phyloP scores from a whole-genome alignment of 1,284 basidiomycete species.

The Fomitopsis betulina region DNA sequence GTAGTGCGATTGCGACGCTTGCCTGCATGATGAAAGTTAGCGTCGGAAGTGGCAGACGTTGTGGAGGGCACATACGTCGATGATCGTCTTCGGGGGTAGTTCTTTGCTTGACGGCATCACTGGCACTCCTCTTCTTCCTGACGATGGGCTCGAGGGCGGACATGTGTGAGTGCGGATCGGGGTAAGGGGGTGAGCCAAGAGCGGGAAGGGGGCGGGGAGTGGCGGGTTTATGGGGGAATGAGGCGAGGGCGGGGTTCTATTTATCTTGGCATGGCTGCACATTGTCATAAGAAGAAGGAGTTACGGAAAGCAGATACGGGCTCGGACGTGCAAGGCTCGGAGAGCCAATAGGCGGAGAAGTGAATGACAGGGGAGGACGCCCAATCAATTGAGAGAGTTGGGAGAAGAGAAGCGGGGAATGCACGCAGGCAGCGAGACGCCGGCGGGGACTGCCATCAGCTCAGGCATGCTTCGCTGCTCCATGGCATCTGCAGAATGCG shows the following conservation, averaged over 20 bases:
- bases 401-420: not conserved
- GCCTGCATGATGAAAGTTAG: conserved; percentile 12
- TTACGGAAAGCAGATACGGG: conserved; percentile 3
- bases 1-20: conserved; percentile 61
- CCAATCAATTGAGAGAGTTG: not conserved
- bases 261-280: conserved; percentile 8
- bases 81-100: conserved; percentile 29
- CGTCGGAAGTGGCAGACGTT: conserved; percentile 1
- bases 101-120: conserved; percentile 19
- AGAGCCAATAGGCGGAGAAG: conserved; percentile 1
- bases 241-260: conserved; percentile 1
- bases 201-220: not conserved
- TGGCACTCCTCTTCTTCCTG: conserved; percentile 25
- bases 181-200: not conserved
- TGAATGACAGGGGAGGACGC: not conserved
- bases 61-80: conserved; percentile 19
- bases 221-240: not conserved
- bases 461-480: not conserved
- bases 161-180: conserved; percentile 18
- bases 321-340: conserved; percentile 1
- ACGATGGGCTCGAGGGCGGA: conserved; percentile 19
- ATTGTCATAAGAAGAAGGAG: conserved; percentile 1
- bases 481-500: not conserved
- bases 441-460: not conserved
- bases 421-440: not conserved